These are phyloP conservation scores for Stenocarpella maydis DNA, from an alignment of 2,329 filamentous ascomycete genomes.

Conservation along the genomic window DNA sequence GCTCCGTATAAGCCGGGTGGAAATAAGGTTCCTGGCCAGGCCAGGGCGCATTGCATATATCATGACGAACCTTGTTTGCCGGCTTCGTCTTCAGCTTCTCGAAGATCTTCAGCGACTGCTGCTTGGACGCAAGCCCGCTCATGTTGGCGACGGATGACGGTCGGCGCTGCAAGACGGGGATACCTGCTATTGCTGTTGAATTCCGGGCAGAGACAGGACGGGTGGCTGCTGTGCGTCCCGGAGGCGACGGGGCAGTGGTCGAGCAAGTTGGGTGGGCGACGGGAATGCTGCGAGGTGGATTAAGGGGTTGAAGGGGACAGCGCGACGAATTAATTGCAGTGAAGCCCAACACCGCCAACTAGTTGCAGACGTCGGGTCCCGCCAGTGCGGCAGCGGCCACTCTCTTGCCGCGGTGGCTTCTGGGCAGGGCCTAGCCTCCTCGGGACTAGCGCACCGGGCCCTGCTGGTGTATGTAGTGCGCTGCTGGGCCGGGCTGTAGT, in stretches of 20 bases:
- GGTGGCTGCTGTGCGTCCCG: constrained; percentile 1
- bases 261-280: constrained; percentile 45
- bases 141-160: constrained; percentile 53
- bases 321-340: constrained; percentile 36
- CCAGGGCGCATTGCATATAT: not conserved
- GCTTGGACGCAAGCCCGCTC: constrained; percentile 80
- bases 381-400: not conserved
- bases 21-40: not conserved
- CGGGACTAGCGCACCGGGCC: not conserved
- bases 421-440: not conserved
- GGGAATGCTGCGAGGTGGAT: constrained; percentile 8
- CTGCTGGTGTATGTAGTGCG: no score
- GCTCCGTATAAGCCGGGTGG: not conserved
- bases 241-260: constrained; percentile 13
- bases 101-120: constrained; percentile 96
- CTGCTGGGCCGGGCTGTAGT: not conserved
- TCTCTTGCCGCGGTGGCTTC: constrained; percentile 11
- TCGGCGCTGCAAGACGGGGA: not conserved
- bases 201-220: not conserved
- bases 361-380: constrained; percentile 15
- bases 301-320: constrained; percentile 36
- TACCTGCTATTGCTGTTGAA: not conserved
- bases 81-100: constrained; percentile 95
- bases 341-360: constrained; percentile 29
- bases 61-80: constrained; percentile 80